Conservation (phyloP, 257 asterid species). For the Rehmannia glutinosa region DNA sequence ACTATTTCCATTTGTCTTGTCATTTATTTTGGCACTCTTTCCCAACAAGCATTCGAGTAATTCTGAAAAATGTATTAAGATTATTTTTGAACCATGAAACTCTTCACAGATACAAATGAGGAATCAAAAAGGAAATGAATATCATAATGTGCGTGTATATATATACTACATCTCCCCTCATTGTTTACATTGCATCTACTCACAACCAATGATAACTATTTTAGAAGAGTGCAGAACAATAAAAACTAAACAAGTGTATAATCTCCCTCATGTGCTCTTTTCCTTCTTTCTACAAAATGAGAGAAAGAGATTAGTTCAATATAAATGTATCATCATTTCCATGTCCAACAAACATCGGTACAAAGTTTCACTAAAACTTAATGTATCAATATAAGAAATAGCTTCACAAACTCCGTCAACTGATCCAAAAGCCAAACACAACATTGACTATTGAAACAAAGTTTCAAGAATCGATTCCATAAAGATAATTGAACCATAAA, state of each 20-base stretch:
- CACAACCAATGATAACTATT: neutral
- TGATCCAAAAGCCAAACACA: neutral
- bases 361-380: neutral
- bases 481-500: slow-evolving; percentile 1
- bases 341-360: neutral
- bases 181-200: neutral
- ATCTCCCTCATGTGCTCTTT: neutral
- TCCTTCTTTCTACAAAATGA: neutral
- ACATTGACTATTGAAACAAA: slow-evolving; percentile 5
- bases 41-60: neutral
- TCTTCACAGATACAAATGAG: neutral
- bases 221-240: neutral
- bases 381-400: neutral
- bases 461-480: neutral
- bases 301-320: neutral
- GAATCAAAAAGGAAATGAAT: neutral
- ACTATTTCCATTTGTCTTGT: no score
- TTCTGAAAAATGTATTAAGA: neutral
- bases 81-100: slow-evolving; percentile 2
- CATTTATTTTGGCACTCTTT: no score
- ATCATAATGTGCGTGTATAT: neutral
- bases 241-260: neutral
- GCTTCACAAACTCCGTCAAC: neutral
- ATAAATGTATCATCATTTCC: neutral
- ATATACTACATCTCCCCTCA: neutral